Evolutionary conservation across 352 stramenopile genomes (phyloP), one percentile per base, ranked within the genome.

Genomic region (Blastocystis sp.): DNA sequence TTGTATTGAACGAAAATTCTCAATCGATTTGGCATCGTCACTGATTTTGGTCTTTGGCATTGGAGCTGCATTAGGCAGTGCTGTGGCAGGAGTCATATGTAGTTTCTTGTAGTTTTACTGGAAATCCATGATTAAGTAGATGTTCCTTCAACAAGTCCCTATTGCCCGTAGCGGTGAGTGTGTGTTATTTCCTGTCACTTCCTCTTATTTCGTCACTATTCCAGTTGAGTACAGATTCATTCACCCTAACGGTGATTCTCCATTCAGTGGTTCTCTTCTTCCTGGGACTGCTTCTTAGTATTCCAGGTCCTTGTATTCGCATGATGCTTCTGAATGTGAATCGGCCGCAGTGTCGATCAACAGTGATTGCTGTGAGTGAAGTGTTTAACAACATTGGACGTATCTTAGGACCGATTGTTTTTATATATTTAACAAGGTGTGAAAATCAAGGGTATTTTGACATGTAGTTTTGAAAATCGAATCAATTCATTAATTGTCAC

Each of bases 301-400:
- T 84, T n/a, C 73, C 73, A 2, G 73, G 73, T 19, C 73, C 73
- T 6, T 58, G 42, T 24, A 58, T 84, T 37, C 48, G 53, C 4
- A 84, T 30, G 24, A 84, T 84, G 51, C 27, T 84, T 37, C 51
- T 84, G 9, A 84, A 84, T 57, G 73, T 84, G 4, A 84, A 84
- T 64, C 48, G 53, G 27, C 73, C 73, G 27, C 73, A 84, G 51
- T 84, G 73, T n/a, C 44, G 73, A 33, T 58, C 42, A 1, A 84
- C 73, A 30, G 73, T 60, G 6, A 84, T 60, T 27, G 73, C 73
- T 3, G 59, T 84, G 24, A 60, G 73, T 24, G 73, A 84, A 27
- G 73, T 84, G 13, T 84, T 84, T 57, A 84, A 84, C 33, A 84
- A 84, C 33, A 37, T 60, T 17, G 73, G 73, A 17, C 17, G 73